Evolutionary conservation across 805 yeast genomes (phyloP).

Genomic region (Ogataea minuta): DNA sequence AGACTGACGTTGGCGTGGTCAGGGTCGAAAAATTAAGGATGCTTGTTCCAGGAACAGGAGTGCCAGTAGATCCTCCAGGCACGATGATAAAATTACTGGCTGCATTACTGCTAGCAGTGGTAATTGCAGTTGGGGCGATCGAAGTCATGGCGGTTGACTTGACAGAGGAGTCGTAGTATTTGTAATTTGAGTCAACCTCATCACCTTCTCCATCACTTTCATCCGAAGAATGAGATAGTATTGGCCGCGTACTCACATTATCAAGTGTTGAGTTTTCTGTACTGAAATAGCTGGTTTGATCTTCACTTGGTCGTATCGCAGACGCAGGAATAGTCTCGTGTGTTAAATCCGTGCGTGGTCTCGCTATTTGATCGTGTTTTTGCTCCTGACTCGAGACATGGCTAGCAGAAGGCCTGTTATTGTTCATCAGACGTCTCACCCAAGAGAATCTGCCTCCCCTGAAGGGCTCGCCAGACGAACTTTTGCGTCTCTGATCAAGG

Average conservation of each 20-base stretch:
- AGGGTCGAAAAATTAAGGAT: constrained; percentile 2
- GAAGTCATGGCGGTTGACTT: constrained; percentile 51
- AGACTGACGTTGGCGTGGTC: constrained; percentile 9
- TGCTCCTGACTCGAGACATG: constrained; percentile 1
- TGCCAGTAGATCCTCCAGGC: constrained; percentile 18
- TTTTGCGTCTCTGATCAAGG: constrained; percentile 9
- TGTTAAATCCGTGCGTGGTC: neutral
- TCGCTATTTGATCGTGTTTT: neutral
- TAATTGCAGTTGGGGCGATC: constrained; percentile 38
- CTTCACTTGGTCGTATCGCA: constrained; percentile 5
- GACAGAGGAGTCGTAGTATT: constrained; percentile 28
- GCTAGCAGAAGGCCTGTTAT: constrained; percentile 16
- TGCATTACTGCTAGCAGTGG: constrained; percentile 18
- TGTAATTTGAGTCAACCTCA: constrained; percentile 16
- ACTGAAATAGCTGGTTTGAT: constrained; percentile 19
- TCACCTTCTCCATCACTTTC: constrained; percentile 20
- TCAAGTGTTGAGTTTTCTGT: constrained; percentile 24
- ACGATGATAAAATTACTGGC: constrained; percentile 22
- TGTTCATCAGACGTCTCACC: constrained; percentile 36
- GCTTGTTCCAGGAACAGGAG: constrained; percentile 8
- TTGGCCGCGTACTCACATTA: constrained; percentile 47
- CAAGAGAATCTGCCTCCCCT: constrained; percentile 33
- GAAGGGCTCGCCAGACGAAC: constrained; percentile 3
- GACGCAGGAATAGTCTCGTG: constrained; percentile 1
- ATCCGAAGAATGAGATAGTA: constrained; percentile 43